phyloP scores from a whole-genome alignment of 1,139 yeast genomes.

The Yarrowia galli region DNA sequence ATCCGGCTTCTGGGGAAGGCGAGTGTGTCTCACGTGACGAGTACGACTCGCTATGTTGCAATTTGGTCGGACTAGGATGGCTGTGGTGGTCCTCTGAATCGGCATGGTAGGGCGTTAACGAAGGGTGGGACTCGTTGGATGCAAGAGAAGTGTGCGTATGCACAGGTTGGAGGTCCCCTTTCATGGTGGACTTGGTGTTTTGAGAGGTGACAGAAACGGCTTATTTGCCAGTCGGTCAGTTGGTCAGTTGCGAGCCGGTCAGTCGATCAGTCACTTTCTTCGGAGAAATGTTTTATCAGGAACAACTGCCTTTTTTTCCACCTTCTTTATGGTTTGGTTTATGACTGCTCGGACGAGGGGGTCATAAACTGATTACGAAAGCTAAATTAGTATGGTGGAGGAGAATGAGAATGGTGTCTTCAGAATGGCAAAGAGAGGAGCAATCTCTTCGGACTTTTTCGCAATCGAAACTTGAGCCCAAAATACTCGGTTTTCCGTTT shows the following conservation, averaged over 20 bases:
- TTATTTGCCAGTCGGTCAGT: no score
- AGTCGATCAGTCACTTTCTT: no score
- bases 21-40: slow-evolving; percentile 4
- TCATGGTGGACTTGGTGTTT: neutral
- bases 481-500: neutral
- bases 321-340: slow-evolving; percentile 25
- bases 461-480: neutral
- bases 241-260: no score
- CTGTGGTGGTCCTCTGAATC: slow-evolving; percentile 19
- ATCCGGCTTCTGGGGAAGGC: slow-evolving; percentile 16
- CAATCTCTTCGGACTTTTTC: neutral
- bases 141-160: slow-evolving; percentile 4
- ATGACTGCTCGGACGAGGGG: slow-evolving; percentile 27
- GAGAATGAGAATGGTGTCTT: neutral
- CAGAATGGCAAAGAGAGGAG: neutral
- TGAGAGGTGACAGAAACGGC: neutral
- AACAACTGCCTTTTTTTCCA: no score
- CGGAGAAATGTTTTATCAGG: no score
- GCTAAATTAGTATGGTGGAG: slow-evolving; percentile 13
- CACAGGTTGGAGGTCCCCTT: slow-evolving; percentile 3
- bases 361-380: slow-evolving; percentile 25
- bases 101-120: neutral
- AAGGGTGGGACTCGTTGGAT: slow-evolving; percentile 11
- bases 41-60: slow-evolving; percentile 16
- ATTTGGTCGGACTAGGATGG: slow-evolving; percentile 11